Evolutionary conservation across 805 yeast species (phyloP), one percentile per base, ranked within the genome.

Genomic region (Brettanomyces naardenensis): DNA sequence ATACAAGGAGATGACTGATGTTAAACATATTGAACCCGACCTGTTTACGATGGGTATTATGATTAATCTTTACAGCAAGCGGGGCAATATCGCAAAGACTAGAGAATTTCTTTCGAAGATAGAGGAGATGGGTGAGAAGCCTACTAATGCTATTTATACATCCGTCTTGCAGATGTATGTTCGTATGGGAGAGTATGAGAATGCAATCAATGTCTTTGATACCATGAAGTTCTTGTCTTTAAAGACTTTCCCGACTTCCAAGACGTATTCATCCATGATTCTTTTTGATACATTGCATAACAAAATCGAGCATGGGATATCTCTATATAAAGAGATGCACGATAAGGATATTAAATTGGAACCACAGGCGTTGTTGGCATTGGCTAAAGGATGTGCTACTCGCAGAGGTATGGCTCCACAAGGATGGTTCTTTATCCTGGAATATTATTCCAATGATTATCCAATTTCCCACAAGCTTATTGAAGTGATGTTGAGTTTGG

Each of bases 371-470:
- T 64, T 73, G 46, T 69, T 73, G 27, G 71, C 76, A 0, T 57
- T 87, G 22, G 84, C 89, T 0, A 68, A 71, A 44, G 86, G 88
- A 0, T 85, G 94, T 53, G 61, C 81, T 2, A 64, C 73, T 10
- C 64, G 78, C 27, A 56, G 59, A 2, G 62, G 65, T 11, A 66
- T 73, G 40, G 59, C 68, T 9, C 48, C 64, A 27, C 64, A 67
- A 45, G 95, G 95, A 0, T 90, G 97, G 97, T 71, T 73, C 38
- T 80, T 75, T 47, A 73, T 89, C 38, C 68, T 79, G 43, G 78
- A 83, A 45, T 75, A 84, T 41, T 66, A 77, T 47, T 66, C 71
- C 13, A 41, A 46, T 19, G 58, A 67, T n/a, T 46, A 40, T 51
- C 34, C 49, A 2, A 46, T 61, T 17, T 59, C 60, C 32, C 40